Conservation (phyloP, 352 stramenopile genomes). For the Globisporangium splendens region DNA sequence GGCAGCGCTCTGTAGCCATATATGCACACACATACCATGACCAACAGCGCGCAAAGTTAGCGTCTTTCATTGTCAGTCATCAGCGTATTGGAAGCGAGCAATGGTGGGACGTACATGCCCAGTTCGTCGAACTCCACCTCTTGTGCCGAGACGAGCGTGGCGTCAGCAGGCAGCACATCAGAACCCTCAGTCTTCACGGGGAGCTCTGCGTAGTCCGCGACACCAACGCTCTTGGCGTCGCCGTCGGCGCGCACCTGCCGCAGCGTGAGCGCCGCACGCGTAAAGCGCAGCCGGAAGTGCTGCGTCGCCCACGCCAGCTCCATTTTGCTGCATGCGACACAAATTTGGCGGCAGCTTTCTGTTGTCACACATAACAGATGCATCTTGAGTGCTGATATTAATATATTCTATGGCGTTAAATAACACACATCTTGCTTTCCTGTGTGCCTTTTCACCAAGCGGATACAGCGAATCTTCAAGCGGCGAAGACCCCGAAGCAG, state of each 20-base stretch:
- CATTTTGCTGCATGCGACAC: neutral
- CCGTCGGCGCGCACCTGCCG: slow-evolving; percentile 12
- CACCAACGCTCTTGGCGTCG: slow-evolving; percentile 3
- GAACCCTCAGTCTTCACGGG: slow-evolving; percentile 1
- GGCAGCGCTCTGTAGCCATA: slow-evolving; percentile 3
- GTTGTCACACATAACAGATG: neutral
- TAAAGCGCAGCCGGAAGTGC: slow-evolving; percentile 14
- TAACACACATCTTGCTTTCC: too few relatives aligned
- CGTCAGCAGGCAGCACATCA: slow-evolving; percentile 19
- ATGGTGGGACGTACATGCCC: slow-evolving; percentile 27
- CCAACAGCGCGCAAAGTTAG: too few relatives aligned
- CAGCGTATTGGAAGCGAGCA: neutral
- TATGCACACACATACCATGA: neutral
- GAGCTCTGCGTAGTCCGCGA: slow-evolving; percentile 3
- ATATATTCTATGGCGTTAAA: too few relatives aligned
- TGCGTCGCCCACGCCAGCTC: slow-evolving; percentile 6
- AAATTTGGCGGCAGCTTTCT: slow-evolving; percentile 4
- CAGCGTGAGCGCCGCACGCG: slow-evolving; percentile 10
- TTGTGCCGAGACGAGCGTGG: slow-evolving; percentile 31
- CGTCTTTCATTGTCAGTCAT: too few relatives aligned
- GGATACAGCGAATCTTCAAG: too few relatives aligned
- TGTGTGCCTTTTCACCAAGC: too few relatives aligned
- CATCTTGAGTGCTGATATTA: too few relatives aligned
- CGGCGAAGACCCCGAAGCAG: neutral
- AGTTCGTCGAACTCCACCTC: slow-evolving; percentile 34